These are phyloP conservation scores for Dunaliella primolecta DNA, from an alignment of 139 green algal genomes.

Conservation along the genomic window DNA sequence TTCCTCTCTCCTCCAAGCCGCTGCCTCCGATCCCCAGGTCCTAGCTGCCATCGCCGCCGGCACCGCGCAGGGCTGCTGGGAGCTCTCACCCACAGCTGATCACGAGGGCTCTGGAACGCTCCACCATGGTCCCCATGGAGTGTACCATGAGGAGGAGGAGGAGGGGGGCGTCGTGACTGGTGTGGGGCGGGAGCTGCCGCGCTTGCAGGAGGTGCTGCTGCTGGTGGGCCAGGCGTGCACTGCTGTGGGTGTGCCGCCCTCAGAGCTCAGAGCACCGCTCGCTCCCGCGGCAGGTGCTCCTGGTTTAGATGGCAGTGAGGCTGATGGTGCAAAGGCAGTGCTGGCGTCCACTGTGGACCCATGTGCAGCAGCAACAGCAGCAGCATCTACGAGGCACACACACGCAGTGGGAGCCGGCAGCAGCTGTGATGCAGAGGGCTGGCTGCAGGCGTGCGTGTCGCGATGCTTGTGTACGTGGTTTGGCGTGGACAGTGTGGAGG, in stretches of 20 bases:
- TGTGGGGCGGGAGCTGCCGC: background rate
- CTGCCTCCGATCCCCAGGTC: background rate
- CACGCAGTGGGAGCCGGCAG: too few relatives aligned
- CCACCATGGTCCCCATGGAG: too few relatives aligned
- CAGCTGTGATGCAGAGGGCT: too few relatives aligned
- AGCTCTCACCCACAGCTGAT: too few relatives aligned
- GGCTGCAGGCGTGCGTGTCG: background rate
- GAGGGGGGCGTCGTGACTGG: background rate
- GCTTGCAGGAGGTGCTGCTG: background rate
- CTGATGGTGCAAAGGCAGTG: too few relatives aligned
- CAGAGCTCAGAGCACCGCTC: background rate
- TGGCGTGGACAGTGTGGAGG: background rate
- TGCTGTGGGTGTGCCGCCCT: background rate
- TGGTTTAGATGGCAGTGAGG: too few relatives aligned
- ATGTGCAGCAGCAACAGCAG: too few relatives aligned
- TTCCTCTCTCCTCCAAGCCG: background rate
- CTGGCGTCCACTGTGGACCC: too few relatives aligned
- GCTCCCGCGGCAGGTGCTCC: background rate
- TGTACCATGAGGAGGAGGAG: too few relatives aligned
- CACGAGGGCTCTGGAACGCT: too few relatives aligned
- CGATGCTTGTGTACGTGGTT: background rate
- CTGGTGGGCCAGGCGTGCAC: background rate
- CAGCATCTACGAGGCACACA: too few relatives aligned
- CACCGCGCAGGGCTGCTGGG: background rate
- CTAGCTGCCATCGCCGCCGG: background rate